Evolutionary conservation across 306 rosid species (phyloP).

Genomic region (Cucumis cinereus): DNA sequence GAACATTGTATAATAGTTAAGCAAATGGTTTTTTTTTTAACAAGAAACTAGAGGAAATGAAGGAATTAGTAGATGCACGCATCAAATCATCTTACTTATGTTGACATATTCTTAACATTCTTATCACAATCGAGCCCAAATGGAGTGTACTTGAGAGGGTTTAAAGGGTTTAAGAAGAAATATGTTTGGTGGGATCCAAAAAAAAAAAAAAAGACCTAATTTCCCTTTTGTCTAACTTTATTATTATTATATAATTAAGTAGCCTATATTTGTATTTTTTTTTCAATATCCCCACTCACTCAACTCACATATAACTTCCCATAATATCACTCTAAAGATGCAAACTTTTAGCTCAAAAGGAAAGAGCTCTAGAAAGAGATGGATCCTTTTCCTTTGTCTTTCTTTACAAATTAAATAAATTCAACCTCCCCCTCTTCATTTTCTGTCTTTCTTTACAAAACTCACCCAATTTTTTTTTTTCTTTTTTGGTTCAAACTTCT

Average conservation of each 20-base stretch:
- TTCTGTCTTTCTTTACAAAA: conserved; percentile 13
- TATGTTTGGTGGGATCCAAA: neutral
- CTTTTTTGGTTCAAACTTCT: conserved; percentile 7
- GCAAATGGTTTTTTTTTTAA: too few relatives aligned
- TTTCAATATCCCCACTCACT: conserved; percentile 21
- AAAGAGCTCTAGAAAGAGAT: neutral
- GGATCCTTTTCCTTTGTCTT: neutral
- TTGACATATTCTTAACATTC: too few relatives aligned
- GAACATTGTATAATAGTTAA: neutral
- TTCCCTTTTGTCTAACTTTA: conserved; percentile 11
- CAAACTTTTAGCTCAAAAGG: conserved; percentile 43
- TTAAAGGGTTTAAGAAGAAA: neutral
- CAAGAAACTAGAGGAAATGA: too few relatives aligned
- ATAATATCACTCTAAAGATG: conserved; percentile 30
- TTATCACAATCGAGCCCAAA: too few relatives aligned
- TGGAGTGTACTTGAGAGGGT: neutral
- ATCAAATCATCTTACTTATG: too few relatives aligned
- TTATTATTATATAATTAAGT: too few relatives aligned
- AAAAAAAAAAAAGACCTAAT: neutral
- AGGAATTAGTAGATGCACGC: too few relatives aligned
- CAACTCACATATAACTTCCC: conserved; percentile 14
- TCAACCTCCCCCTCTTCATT: neutral
- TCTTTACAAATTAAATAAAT: conserved; percentile 38
- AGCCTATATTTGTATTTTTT: neutral
- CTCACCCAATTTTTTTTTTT: neutral